Base-by-base conservation (phyloP, 257 asterid species). In the Osmanthus fragrans region DNA sequence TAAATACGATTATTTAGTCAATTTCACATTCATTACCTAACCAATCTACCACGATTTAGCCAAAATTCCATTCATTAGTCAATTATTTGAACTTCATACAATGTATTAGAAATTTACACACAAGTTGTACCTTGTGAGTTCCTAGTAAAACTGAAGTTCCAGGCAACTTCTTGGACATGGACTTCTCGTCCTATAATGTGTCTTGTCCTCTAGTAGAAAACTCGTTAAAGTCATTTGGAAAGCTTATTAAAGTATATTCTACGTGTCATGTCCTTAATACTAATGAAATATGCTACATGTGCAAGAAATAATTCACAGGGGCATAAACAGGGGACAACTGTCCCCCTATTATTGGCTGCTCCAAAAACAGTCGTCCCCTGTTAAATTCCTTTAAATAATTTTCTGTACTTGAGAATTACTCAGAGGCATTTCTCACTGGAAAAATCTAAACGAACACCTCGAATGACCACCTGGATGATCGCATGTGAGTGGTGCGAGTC, bases 141-240 rank as follows among this genome's bases (percentile, higher is more conserved):
- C 77, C 11, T 49, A 63, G 1, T 42, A 77, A 25, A 60, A 51
- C 69, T 77, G 67, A n/a, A 82, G 77, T 84, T 82, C 82, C 77
- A 76, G 77, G 86, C 78, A 84, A 72, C 66, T 80, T 80, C 84
- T 39, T n/a, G 42, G 67, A 36, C 54, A 47, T 79, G 37, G 79
- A 71, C 80, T 73, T 82, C 37, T 79, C 51, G 71, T 68, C 76
- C 47, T 49, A 11, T 72, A 39, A n/a, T 39, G 33, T 72, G 66
- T 81, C 45, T 12, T 39, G 80, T 81, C 84, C 60, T 75, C 77
- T 76, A 39, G 32, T 49, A 33, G 71, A 40, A 70, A 58, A 78
- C 73, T 47, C 49, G 66, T 76, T 65, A 64, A 77, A 40, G 83
- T 82, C 79, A 10, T 47, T 76, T 45, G 86, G 63, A 76, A 80